phyloP scores from a whole-genome alignment of 1,139 yeast genomes.

The Saccharomyces uvarum region DNA sequence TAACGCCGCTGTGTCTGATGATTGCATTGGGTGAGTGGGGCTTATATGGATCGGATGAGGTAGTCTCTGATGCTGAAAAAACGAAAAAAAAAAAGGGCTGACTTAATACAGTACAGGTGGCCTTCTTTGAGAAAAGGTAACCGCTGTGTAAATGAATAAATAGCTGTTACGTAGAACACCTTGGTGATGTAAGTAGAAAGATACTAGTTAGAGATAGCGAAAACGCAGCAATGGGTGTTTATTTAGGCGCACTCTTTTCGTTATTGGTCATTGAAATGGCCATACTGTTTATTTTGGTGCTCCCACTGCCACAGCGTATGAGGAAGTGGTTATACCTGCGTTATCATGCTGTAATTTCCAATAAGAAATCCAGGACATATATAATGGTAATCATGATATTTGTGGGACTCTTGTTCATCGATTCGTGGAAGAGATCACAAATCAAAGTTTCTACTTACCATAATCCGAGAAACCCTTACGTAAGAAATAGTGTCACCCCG shows the following conservation, averaged over 20 bases:
- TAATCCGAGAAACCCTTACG: slow-evolving; percentile 9
- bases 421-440: slow-evolving; percentile 47
- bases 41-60: background rate
- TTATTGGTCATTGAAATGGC: slow-evolving; percentile 47
- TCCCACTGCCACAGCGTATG: slow-evolving; percentile 53
- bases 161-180: background rate
- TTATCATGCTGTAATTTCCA: slow-evolving; percentile 33
- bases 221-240: slow-evolving; percentile 30
- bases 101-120: background rate
- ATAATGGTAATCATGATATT: slow-evolving; percentile 40
- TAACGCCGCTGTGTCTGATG: background rate
- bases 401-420: slow-evolving; percentile 50
- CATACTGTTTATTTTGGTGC: slow-evolving; percentile 43
- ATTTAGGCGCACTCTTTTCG: slow-evolving; percentile 33
- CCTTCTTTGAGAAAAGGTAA: background rate
- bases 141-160: background rate
- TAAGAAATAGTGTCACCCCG: slow-evolving; percentile 10
- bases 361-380: slow-evolving; percentile 45
- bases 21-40: background rate
- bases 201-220: background rate
- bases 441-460: slow-evolving; percentile 25
- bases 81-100: background rate
- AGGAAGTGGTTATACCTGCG: slow-evolving; percentile 40
- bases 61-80: background rate
- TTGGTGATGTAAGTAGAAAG: background rate